These are phyloP conservation scores for Tetracladium setigerum DNA, from an alignment of 495 filamentous ascomycete genomes.

Conservation along the genomic window DNA sequence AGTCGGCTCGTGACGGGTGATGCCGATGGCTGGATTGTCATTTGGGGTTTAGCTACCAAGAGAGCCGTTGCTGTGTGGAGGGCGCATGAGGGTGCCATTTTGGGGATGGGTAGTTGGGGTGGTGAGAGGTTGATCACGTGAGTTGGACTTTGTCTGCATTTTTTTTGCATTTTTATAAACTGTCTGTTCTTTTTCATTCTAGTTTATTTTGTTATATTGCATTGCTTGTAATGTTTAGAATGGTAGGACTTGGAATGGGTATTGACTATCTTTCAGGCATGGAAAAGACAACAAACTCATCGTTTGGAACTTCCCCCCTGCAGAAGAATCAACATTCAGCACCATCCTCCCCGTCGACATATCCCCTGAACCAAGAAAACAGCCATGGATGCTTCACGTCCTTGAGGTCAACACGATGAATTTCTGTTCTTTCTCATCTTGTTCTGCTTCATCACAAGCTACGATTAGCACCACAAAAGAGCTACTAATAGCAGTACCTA, in stretches of 20 bases:
- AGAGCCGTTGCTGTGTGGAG: conserved; percentile 81
- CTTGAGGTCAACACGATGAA: conserved; percentile 88
- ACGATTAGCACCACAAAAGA: conserved; percentile 18
- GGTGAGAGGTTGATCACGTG: conserved; percentile 65
- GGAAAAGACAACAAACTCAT: conserved; percentile 83
- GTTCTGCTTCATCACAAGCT: not conserved
- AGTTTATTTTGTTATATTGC: too few relatives aligned
- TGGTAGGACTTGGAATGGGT: too few relatives aligned
- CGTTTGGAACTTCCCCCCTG: conserved; percentile 65
- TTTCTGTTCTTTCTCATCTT: conserved; percentile 70
- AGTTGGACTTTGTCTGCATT: conserved; percentile 25
- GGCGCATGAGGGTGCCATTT: conserved; percentile 70
- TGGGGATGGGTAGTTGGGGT: conserved; percentile 66
- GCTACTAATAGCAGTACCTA: conserved; percentile 66
- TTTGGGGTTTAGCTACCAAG: conserved; percentile 80
- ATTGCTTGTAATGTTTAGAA: too few relatives aligned
- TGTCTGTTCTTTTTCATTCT: too few relatives aligned
- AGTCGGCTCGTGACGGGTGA: conserved; percentile 78
- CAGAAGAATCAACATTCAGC: conserved; percentile 59
- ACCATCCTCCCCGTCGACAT: conserved; percentile 63
- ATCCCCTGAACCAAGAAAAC: conserved; percentile 33
- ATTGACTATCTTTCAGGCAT: conserved; percentile 47
- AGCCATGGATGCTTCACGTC: conserved; percentile 81
- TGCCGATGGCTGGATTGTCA: conserved; percentile 79
- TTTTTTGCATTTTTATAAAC: too few relatives aligned